These are phyloP conservation scores for Spathaspora girioi DNA, from an alignment of 805 yeast genomes.

Conservation along the genomic window DNA sequence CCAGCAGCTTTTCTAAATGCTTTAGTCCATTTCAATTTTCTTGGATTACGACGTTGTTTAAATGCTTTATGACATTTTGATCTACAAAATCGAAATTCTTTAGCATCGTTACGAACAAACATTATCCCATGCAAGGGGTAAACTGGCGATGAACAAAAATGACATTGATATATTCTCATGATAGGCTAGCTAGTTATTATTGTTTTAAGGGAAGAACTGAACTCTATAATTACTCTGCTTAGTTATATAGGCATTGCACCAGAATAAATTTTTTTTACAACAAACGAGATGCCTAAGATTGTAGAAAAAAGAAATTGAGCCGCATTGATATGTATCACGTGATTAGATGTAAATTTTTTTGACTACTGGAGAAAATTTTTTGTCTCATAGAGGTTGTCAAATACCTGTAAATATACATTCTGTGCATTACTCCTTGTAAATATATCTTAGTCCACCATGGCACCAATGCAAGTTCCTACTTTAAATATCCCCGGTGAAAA, in stretches of 20 bases:
- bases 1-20: conserved; percentile 99
- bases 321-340: background rate
- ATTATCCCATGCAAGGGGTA: conserved; percentile 83
- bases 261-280: background rate
- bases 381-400: background rate
- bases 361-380: background rate
- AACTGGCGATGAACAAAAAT: conserved; percentile 96
- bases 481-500: conserved; percentile 55
- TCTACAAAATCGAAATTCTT: conserved; percentile 95
- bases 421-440: background rate
- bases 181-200: background rate
- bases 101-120: conserved; percentile 98
- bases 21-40: conserved; percentile 97
- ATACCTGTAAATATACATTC: background rate
- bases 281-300: background rate
- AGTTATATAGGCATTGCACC: background rate
- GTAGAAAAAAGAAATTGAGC: background rate
- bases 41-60: conserved; percentile 97
- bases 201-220: background rate
- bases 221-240: background rate
- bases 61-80: conserved; percentile 97
- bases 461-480: conserved; percentile 49
- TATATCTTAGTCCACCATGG: conserved; percentile 10
- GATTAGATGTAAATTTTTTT: background rate
- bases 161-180: conserved; percentile 90